phyloP scores from a whole-genome alignment of 2,329 filamentous ascomycete species.

The Orbilia ellipsospora region DNA sequence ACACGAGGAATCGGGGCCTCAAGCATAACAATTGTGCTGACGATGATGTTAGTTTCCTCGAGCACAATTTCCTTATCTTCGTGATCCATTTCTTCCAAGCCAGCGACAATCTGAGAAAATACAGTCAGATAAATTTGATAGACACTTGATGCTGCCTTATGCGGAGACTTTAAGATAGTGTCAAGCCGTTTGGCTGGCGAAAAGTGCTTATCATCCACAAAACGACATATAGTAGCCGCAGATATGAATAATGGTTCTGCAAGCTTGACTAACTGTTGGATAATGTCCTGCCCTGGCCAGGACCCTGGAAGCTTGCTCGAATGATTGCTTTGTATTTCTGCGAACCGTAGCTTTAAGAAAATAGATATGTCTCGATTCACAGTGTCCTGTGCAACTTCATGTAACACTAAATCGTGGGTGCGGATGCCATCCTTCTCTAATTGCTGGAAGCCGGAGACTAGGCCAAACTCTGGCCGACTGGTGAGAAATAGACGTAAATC shows the following conservation, averaged over 20 bases:
- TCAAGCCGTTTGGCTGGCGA: conserved; percentile 5
- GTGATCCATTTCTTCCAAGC: not conserved
- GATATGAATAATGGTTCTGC: conserved; percentile 31
- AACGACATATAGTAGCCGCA: conserved; percentile 38
- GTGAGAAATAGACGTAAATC: conserved; percentile 36
- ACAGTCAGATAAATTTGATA: conserved; percentile 21
- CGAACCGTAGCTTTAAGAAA: conserved; percentile 14
- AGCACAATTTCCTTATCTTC: not conserved
- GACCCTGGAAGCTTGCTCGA: not conserved
- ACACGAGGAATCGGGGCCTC: conserved; percentile 7
- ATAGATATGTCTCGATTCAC: conserved; percentile 18
- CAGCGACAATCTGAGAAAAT: conserved; percentile 3
- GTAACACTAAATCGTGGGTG: conserved; percentile 16
- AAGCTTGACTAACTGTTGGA: conserved; percentile 18
- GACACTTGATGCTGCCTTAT: not conserved
- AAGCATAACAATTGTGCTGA: conserved; percentile 18
- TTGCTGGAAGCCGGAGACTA: not conserved
- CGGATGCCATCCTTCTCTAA: conserved; percentile 22
- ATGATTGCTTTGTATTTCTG: conserved; percentile 3
- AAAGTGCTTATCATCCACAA: conserved; percentile 9
- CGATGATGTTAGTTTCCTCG: not conserved
- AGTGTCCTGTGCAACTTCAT: conserved; percentile 14
- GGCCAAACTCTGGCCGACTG: conserved; percentile 22
- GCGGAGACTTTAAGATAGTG: not conserved
- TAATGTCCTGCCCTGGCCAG: conserved; percentile 5